These are phyloP conservation scores for Didymella segeticola DNA, from an alignment of 2,329 filamentous ascomycete species.

Conservation along the genomic window DNA sequence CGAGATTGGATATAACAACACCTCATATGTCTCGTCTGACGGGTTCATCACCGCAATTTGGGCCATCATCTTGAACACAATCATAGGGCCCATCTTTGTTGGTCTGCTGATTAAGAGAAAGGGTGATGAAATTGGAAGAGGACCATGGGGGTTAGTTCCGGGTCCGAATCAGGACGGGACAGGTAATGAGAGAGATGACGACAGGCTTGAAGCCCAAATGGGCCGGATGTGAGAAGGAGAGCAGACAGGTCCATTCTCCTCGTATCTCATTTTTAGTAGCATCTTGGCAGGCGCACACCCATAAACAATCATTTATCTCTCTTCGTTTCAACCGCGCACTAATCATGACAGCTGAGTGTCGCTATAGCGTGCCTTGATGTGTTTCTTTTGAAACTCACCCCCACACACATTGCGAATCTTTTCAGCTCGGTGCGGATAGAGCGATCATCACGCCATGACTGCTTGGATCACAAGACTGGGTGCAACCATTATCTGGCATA, in stretches of 20 bases:
- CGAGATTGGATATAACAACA: constrained; percentile 39
- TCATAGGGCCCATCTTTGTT: constrained; percentile 33
- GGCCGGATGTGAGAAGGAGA: not conserved
- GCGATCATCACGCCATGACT: not conserved
- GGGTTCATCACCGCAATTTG: constrained; percentile 35
- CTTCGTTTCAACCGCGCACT: not conserved
- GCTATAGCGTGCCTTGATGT: not conserved
- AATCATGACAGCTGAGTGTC: not conserved
- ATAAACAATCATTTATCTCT: not conserved
- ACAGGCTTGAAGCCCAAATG: not conserved
- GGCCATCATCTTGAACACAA: constrained; percentile 35
- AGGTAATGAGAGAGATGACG: not conserved
- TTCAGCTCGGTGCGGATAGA: not conserved
- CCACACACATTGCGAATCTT: not conserved
- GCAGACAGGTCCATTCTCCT: not conserved
- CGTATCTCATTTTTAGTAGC: not conserved
- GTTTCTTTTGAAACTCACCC: not conserved
- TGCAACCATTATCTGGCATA: not conserved
- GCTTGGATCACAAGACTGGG: not conserved
- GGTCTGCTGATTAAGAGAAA: constrained; percentile 31
- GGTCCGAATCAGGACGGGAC: constrained; percentile 5
- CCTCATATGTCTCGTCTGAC: constrained; percentile 29
- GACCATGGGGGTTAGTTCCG: constrained; percentile 17
- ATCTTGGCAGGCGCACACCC: not conserved
- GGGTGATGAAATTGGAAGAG: constrained; percentile 19